phyloP scores from a whole-genome alignment of 140 eudicot species.

The Erigeron philadelphicus region DNA sequence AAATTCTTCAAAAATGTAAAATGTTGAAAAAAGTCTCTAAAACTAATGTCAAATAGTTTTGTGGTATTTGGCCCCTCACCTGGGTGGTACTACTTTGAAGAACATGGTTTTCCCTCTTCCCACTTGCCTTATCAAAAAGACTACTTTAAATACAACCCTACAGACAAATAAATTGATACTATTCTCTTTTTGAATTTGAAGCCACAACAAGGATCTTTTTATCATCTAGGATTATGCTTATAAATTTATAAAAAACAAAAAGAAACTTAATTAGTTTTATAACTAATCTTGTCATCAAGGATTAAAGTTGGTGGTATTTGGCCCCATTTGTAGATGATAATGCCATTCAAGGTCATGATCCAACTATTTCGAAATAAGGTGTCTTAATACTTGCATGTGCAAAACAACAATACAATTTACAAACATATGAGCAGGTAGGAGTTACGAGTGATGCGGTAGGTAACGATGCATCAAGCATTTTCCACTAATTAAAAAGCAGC shows the following conservation, averaged over 20 bases:
- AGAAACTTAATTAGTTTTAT: not conserved
- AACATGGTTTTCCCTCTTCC: constrained; percentile 6
- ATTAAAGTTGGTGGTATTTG: not conserved
- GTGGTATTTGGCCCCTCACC: not conserved
- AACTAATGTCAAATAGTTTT: not conserved
- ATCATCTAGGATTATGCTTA: not conserved
- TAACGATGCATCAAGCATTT: constrained; percentile 27
- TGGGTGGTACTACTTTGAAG: constrained; percentile 3
- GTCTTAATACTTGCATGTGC: constrained; percentile 8
- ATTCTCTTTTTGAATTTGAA: not conserved
- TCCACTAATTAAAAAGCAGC: constrained; percentile 30
- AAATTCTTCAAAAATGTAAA: not conserved
- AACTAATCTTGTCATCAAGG: constrained; percentile 16
- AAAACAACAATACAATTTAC: constrained; percentile 1
- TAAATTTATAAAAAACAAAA: not conserved
- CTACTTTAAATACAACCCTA: not conserved
- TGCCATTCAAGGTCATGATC: constrained; percentile 5
- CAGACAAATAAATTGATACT: not conserved
- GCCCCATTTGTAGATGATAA: not conserved
- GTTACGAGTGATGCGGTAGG: constrained; percentile 21
- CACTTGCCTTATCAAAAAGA: constrained; percentile 1
- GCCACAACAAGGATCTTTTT: not conserved
- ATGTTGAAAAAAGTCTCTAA: not conserved
- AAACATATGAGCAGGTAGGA: constrained; percentile 15
- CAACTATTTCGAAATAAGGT: not conserved